phyloP scores from a whole-genome alignment of 225 moss, liverwort and hornwort species.

The Polytrichum commune region DNA sequence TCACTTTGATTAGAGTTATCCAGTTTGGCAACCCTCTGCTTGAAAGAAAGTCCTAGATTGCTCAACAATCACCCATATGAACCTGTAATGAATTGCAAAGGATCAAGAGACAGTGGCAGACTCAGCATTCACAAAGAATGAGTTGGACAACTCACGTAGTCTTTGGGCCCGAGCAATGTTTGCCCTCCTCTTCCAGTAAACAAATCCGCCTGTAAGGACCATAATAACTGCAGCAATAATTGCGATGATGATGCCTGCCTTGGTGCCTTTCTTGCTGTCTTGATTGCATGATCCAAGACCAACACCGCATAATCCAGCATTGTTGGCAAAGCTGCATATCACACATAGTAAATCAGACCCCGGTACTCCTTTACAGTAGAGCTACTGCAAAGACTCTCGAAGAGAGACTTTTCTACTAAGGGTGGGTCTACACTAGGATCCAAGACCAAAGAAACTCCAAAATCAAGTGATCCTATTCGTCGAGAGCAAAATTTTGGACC shows the following conservation, averaged over 20 bases:
- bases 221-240: constrained; percentile 15
- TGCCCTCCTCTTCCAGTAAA: constrained; percentile 36
- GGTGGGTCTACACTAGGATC: too few relatives aligned
- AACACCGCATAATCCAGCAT: constrained; percentile 65
- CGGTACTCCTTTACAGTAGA: too few relatives aligned
- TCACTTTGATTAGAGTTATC: background rate
- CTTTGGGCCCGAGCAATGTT: constrained; percentile 50
- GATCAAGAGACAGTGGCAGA: background rate
- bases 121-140: background rate
- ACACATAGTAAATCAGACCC: too few relatives aligned
- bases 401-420: too few relatives aligned
- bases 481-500: too few relatives aligned
- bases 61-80: background rate
- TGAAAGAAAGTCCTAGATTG: too few relatives aligned
- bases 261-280: constrained; percentile 27
- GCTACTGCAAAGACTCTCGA: too few relatives aligned
- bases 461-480: too few relatives aligned
- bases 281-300: constrained; percentile 55
- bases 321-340: constrained; percentile 60
- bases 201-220: constrained; percentile 13
- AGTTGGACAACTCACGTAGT: constrained; percentile 33
- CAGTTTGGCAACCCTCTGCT: background rate
- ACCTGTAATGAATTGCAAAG: too few relatives aligned
- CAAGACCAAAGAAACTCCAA: too few relatives aligned
- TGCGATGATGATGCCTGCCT: constrained; percentile 54